Conservation (phyloP, 1,139 yeast genomes). For the Cylindricascospora bacillispora region DNA sequence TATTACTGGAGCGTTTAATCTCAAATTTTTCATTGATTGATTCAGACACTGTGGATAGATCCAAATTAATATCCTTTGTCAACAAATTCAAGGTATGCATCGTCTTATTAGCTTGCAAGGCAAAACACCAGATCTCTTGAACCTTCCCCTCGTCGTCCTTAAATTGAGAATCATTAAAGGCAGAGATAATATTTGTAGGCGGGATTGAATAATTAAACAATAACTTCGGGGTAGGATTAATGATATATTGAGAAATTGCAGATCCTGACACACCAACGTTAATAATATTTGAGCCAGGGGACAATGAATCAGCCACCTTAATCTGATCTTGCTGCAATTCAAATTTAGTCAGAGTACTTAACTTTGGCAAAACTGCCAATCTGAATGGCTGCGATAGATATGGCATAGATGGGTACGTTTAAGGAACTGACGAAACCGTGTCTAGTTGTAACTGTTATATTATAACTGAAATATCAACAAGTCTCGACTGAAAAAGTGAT, state of each 20-base stretch:
- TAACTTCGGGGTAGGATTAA: constrained; percentile 71
- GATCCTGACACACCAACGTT: constrained; percentile 68
- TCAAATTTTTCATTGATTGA: constrained; percentile 9
- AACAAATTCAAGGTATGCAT: constrained; percentile 2
- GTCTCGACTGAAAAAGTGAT: too few species aligned
- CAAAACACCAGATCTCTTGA: constrained; percentile 4
- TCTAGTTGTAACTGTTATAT: too few species aligned
- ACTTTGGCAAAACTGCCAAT: constrained; percentile 23
- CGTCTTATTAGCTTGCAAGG: constrained; percentile 2
- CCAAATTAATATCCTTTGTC: constrained; percentile 1
- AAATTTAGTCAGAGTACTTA: constrained; percentile 19
- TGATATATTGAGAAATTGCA: constrained; percentile 54
- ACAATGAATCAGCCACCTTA: constrained; percentile 19
- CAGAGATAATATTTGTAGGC: constrained; percentile 24
- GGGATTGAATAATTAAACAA: constrained; percentile 27
- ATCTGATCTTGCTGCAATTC: constrained; percentile 14
- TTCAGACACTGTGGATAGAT: constrained; percentile 3
- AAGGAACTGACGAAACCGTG: too few species aligned
- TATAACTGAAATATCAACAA: too few species aligned
- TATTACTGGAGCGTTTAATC: constrained; percentile 22
- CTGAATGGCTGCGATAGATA: constrained; percentile 26
- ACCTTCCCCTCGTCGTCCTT: constrained; percentile 1
- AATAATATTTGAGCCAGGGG: constrained; percentile 22
- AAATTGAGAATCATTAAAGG: constrained; percentile 16
- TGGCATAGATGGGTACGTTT: too few species aligned